Conservation (phyloP, 1,139 yeast species). For the Blastobotrys malaysiensis region DNA sequence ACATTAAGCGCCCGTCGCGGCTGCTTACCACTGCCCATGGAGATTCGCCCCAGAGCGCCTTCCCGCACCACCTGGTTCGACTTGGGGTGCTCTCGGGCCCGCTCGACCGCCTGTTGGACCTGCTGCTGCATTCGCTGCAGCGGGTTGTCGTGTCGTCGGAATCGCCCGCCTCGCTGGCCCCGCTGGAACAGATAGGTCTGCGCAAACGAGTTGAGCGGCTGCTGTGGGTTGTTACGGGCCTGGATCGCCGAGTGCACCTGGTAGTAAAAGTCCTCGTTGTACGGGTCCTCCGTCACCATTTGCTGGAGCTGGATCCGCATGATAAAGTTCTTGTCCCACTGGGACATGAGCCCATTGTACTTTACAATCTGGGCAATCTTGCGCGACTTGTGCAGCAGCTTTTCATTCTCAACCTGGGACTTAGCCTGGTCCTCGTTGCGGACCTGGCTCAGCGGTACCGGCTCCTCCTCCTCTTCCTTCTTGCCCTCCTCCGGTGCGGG, state of each 20-base stretch:
- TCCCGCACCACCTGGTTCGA: conserved; percentile 66
- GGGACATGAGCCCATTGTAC: conserved; percentile 92
- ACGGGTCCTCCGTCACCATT: conserved; percentile 95
- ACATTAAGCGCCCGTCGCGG: conserved; percentile 86
- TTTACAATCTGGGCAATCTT: conserved; percentile 74
- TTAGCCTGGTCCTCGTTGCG: conserved; percentile 33
- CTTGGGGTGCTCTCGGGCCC: conserved; percentile 86
- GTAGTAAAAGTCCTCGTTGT: conserved; percentile 92
- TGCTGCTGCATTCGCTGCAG: conserved; percentile 98
- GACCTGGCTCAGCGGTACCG: conserved; percentile 24
- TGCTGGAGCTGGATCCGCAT: conserved; percentile 92
- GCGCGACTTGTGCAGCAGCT: conserved; percentile 65
- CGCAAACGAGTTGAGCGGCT: conserved; percentile 62
- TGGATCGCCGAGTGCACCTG: conserved; percentile 90
- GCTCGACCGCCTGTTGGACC: conserved; percentile 93
- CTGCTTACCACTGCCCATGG: conserved; percentile 74
- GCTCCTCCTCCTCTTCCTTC: not conserved
- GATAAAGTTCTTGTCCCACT: conserved; percentile 92
- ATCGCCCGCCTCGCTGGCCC: conserved; percentile 80
- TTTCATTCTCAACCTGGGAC: conserved; percentile 23
- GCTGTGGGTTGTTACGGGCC: conserved; percentile 46
- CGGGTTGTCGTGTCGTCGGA: conserved; percentile 78
- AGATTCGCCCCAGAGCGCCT: conserved; percentile 88
- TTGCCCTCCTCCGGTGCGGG: no score
- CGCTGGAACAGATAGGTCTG: conserved; percentile 93